Evolutionary conservation across 768 basidiomycete genomes (phyloP).

Genomic region (Leucosporidium yakuticum): DNA sequence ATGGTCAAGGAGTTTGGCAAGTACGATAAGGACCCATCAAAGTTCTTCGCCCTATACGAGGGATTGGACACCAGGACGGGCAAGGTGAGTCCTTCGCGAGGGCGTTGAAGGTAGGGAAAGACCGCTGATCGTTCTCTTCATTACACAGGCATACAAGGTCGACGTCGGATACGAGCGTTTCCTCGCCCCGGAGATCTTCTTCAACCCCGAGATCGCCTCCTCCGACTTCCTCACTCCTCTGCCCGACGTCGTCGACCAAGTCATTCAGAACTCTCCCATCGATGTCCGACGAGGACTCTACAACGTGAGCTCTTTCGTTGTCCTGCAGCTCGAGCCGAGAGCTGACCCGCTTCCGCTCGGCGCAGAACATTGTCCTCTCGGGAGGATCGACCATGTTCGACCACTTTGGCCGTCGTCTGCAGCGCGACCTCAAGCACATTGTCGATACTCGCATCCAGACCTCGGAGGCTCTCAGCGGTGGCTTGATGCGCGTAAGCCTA

Average conservation of each 20-base stretch:
- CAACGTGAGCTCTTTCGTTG: constrained; percentile 54
- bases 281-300: constrained; percentile 95
- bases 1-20: constrained; percentile 98
- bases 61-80: constrained; percentile 90
- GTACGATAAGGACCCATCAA: constrained; percentile 91
- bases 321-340: no score
- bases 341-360: neutral
- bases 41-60: constrained; percentile 87
- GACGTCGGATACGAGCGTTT: constrained; percentile 99
- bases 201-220: constrained; percentile 97
- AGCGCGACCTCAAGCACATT: constrained; percentile 87
- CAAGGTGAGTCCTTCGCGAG: constrained; percentile 53
- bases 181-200: constrained; percentile 98
- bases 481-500: constrained; percentile 60
- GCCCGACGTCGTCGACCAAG: constrained; percentile 89
- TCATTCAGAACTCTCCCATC: constrained; percentile 92
- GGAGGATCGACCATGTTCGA: constrained; percentile 99
- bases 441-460: constrained; percentile 84
- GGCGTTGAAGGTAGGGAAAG: constrained; percentile 5
- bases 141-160: constrained; percentile 75
- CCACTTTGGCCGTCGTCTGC: constrained; percentile 92
- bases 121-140: constrained; percentile 1
- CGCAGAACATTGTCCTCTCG: constrained; percentile 91
- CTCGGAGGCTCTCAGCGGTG: constrained; percentile 67
- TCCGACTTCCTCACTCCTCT: constrained; percentile 96